Evolutionary conservation across 345 rosid genomes (phyloP).

Genomic region (Arabis alpina): DNA sequence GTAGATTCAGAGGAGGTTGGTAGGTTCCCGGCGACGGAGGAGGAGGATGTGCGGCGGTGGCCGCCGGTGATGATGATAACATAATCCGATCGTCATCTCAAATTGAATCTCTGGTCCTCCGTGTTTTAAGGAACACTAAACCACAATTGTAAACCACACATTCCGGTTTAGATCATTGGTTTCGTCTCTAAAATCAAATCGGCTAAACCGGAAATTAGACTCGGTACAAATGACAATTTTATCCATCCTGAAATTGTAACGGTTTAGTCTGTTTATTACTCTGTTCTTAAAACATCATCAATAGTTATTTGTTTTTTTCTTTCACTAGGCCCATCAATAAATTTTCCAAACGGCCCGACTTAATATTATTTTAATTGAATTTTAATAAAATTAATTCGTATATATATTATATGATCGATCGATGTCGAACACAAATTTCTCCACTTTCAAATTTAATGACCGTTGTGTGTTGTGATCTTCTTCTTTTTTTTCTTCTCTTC

Average conservation of each 20-base stretch:
- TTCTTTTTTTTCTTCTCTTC: too few relatives aligned
- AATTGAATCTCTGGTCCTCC: conserved; percentile 10
- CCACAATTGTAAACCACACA: conserved; percentile 17
- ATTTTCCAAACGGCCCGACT: too few relatives aligned
- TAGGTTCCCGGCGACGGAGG: conserved; percentile 38
- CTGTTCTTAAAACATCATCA: conserved; percentile 7
- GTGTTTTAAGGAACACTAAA: conserved; percentile 15
- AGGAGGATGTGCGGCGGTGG: conserved; percentile 36
- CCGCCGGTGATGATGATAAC: conserved; percentile 36
- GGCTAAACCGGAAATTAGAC: not conserved
- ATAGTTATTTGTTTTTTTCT: not conserved
- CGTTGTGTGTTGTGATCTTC: too few relatives aligned
- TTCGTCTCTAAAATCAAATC: conserved; percentile 9
- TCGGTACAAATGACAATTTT: too few relatives aligned
- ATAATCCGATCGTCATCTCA: conserved; percentile 28
- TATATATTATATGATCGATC: too few relatives aligned
- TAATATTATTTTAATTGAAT: not conserved
- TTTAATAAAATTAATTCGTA: too few relatives aligned
- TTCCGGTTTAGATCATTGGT: conserved; percentile 38
- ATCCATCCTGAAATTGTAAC: too few relatives aligned
- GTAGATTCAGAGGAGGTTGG: conserved; percentile 19
- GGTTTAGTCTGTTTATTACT: not conserved
- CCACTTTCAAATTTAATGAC: too few relatives aligned
- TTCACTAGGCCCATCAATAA: too few relatives aligned
- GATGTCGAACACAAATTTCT: too few relatives aligned